These are phyloP conservation scores for Nemania bipapillata DNA, from an alignment of 2,329 filamentous ascomycete genomes.

Conservation along the genomic window DNA sequence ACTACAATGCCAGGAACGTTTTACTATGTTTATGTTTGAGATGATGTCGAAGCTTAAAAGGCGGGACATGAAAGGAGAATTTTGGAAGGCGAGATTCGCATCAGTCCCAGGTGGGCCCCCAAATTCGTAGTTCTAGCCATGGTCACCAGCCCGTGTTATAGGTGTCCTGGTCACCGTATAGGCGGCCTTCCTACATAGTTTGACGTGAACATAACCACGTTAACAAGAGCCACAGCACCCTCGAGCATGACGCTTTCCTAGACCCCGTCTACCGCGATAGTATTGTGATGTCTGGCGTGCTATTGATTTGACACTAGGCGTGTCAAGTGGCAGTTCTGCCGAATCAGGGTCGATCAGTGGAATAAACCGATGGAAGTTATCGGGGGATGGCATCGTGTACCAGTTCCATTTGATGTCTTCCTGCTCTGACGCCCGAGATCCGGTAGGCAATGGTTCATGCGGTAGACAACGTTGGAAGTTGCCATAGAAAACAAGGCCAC, in stretches of 20 bases:
- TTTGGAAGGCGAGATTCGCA: not conserved
- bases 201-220: not conserved
- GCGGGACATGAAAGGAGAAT: not conserved
- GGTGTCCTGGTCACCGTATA: not conserved
- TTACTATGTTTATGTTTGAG: not conserved
- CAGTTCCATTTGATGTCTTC: not conserved
- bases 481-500: not conserved
- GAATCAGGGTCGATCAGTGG: not conserved
- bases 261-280: not conserved
- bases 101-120: not conserved
- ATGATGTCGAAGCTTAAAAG: not conserved
- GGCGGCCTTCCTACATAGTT: not conserved
- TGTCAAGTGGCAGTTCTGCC: not conserved
- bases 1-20: not conserved
- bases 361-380: conserved; percentile 4
- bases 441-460: not conserved
- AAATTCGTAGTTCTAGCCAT: not conserved
- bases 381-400: not conserved
- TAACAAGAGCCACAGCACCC: not conserved
- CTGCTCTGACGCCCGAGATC: not conserved
- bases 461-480: conserved; percentile 5
- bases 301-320: not conserved
- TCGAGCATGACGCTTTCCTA: not conserved
- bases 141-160: not conserved
- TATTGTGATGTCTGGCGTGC: not conserved